Conservation (phyloP, 2,329 filamentous ascomycete species). For the Fusarium abutilonis region DNA sequence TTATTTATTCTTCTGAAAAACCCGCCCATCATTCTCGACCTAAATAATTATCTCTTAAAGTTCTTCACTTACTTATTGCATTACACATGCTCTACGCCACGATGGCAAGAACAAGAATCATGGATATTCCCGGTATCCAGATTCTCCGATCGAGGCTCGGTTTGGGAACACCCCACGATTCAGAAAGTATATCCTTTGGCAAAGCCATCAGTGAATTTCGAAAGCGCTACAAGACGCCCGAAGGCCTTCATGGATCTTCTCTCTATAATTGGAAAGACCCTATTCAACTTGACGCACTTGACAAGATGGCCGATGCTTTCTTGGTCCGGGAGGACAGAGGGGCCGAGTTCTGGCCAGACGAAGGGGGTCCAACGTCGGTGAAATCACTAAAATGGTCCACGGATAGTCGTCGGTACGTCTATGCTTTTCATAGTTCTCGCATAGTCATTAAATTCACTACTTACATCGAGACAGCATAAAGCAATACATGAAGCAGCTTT, state of each 20-base stretch:
- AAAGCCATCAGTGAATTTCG: neutral
- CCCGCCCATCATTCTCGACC: neutral
- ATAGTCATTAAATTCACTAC: accelerated
- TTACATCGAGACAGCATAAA: neutral
- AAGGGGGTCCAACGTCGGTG: neutral
- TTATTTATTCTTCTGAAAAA: neutral
- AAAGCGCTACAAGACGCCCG: accelerated
- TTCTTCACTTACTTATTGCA: neutral
- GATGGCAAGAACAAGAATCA: neutral
- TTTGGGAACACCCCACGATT: neutral
- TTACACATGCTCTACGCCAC: neutral
- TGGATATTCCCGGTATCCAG: neutral
- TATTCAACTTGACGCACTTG: neutral
- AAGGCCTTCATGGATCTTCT: neutral
- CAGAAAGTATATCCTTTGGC: neutral
- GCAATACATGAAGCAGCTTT: neutral
- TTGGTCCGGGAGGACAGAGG: neutral
- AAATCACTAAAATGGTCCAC: neutral
- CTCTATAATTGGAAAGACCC: neutral
- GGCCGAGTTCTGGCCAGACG: constrained; percentile 2
- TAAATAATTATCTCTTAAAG: neutral
- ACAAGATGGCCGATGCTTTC: neutral
- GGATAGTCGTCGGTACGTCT: neutral
- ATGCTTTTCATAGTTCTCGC: too few relatives aligned
- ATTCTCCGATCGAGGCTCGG: neutral